These are phyloP conservation scores for Aspergillus felis DNA, from an alignment of 2,329 filamentous ascomycete species.

Conservation along the genomic window DNA sequence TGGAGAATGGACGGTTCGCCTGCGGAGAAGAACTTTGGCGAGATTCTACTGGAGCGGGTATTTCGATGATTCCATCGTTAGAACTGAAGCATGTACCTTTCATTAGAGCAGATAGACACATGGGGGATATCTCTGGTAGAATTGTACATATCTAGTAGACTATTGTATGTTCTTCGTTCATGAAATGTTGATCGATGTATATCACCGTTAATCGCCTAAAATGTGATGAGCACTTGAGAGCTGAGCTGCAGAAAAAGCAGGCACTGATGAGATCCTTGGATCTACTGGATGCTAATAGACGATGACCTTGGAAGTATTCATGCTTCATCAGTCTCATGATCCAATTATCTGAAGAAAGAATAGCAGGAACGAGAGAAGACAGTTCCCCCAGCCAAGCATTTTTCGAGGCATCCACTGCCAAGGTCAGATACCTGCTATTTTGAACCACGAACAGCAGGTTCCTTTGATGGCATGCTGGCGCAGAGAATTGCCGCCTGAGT, in stretches of 20 bases:
- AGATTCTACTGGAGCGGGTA: conserved; percentile 61
- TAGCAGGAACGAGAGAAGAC: not conserved
- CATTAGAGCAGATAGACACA: not conserved
- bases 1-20: conserved; percentile 68
- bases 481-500: too few relatives aligned
- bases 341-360: not conserved
- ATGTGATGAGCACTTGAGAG: too few relatives aligned
- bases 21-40: conserved; percentile 63
- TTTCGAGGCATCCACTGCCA: not conserved
- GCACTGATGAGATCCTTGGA: too few relatives aligned
- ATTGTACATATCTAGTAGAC: not conserved
- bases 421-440: not conserved
- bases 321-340: too few relatives aligned
- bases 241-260: too few relatives aligned
- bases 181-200: too few relatives aligned
- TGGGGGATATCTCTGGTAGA: not conserved
- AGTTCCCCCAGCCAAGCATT: not conserved
- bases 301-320: too few relatives aligned
- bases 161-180: too few relatives aligned
- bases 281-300: too few relatives aligned
- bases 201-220: too few relatives aligned
- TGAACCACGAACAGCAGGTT: not conserved
- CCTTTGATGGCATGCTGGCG: not conserved
- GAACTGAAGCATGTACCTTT: not conserved
- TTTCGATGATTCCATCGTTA: conserved; percentile 38